Percentiles rank a stretch among this genome's conserved stretches.
phyloP scores from a whole-genome alignment of 768 basidiomycete species.

The Phaffia tasmanica region DNA sequence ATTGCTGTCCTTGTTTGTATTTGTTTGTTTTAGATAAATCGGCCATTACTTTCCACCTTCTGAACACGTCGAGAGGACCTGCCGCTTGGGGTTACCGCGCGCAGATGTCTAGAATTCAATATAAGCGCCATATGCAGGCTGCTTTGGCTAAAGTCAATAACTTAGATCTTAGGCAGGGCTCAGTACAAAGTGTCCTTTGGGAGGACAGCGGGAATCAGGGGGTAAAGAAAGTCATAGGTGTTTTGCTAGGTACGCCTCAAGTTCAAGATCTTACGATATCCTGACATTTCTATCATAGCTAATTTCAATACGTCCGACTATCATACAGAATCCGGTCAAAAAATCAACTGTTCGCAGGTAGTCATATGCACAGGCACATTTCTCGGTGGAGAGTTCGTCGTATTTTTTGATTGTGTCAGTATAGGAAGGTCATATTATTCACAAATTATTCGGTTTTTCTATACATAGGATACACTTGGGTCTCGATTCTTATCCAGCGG shows the following conservation, averaged over 20 bases:
- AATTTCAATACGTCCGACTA: not conserved
- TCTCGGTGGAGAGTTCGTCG: constrained; percentile 55
- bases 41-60: constrained; percentile 74
- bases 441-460: not conserved
- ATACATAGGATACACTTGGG: constrained; percentile 64
- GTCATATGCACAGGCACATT: constrained; percentile 88
- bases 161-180: constrained; percentile 58
- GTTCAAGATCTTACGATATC: too few species aligned
- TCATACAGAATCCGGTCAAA: constrained; percentile 3
- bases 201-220: constrained; percentile 28
- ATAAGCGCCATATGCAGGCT: constrained; percentile 71
- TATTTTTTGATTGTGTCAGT: not conserved
- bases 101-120: constrained; percentile 74
- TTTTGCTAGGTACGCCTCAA: constrained; percentile 52
- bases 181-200: constrained; percentile 54
- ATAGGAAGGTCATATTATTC: too few species aligned
- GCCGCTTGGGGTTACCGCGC: constrained; percentile 88
- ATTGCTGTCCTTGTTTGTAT: not conserved
- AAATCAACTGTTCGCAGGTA: constrained; percentile 59
- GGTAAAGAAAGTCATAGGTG: constrained; percentile 44
- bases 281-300: too few species aligned
- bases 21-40: constrained; percentile 56
- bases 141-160: constrained; percentile 55
- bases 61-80: constrained; percentile 74
- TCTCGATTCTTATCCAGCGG: constrained; percentile 50